Base-by-base conservation (phyloP, 805 yeast species). In the Metschnikowia corniflorae region DNA sequence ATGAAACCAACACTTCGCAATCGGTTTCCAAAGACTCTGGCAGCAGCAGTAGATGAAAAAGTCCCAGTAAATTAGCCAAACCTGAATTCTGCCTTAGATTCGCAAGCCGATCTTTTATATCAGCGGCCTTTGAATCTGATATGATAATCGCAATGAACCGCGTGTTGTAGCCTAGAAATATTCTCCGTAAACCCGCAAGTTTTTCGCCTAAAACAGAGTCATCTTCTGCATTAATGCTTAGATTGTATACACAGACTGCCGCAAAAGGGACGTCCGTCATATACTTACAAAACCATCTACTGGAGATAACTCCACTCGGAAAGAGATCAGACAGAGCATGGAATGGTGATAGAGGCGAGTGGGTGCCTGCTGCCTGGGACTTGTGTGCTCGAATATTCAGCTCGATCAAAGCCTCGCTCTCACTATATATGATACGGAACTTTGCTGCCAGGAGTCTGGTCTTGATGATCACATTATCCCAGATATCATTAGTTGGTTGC, bases 381-480 rank as follows among this genome's bases (percentile, higher is more conserved):
- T 40, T 40, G 17, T 48, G 46, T 5, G 34, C 18, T 13, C 21
- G 23, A 8, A 42, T 31, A 5, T 23, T 22, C 13, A 26, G 28
- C 6, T 26, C 37, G 9, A 44, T 26, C 9, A 21, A 7, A 5
- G 8, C 23, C 31, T 33, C 45, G 6, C 33, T 14, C 8, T 39
- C 39, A 2, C 25, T 40, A 24, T 45, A 44, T 14, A 49, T 44
- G 21, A 67, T 50, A n/a, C 56, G 45, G 37, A 53, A 67, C 43
- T 57, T 64, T 16, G 51, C 44, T 26, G 47, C 58, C 58, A 56
- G 64, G 20, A 64, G 44, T 16, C 72, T 44, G 43, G 63, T 60
- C 39, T 54, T 58, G 29, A 68, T 51, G 15, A 68, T 59, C 21
- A 54, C 55, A 34, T 64, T 59, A 43, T 68, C 71, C 73, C 73